Evolutionary conservation across 306 rosid species (phyloP), one percentile per base, ranked within the genome.

Genomic region (Quercus glauca): DNA sequence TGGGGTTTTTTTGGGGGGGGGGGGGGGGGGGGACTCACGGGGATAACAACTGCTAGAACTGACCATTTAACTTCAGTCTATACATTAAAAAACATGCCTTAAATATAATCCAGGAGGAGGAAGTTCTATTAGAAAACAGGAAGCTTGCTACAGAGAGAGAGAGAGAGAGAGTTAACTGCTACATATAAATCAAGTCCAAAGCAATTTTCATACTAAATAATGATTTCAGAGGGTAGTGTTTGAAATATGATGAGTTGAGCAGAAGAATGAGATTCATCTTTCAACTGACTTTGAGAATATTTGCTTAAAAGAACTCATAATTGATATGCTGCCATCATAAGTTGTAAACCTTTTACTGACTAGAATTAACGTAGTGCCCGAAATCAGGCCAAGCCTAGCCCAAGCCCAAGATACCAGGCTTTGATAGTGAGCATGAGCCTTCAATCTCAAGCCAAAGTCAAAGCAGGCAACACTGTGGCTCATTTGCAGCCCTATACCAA

Each of bases 381-480:
- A 64, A 31, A 64, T 25, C 29, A 19, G 33, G 71, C 43, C 43
- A 65, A 64, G 71, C 71, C 41, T 65, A 65, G 13, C 71, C 71
- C 14, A 1, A 17, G 49, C 45, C 71, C 23, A 29, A n/a, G 45
- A 65, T 7, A 65, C 71, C 49, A 31, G 23, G 23, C 67, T 25
- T 60, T 60, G 67, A 60, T 60, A 60, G 67, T 65, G 71, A 65
- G 71, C 71, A 20, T 65, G 45, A 65, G 45, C 23, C 71, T 41
- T 65, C 71, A 18, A 18, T 29, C 71, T 17, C 23, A 31, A 65
- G 71, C 13, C 23, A 12, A 65, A 65, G 45, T 18, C 21, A 41
- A 65, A 65, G 43, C 43, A 65, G 71, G 13, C 43, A 65, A 65
- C 18, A 41, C 49, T 31, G 12, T 65, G 45, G 70, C 21, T 64